Base-by-base conservation (phyloP, 768 basidiomycete genomes). In the Albatrellus ellisii region DNA sequence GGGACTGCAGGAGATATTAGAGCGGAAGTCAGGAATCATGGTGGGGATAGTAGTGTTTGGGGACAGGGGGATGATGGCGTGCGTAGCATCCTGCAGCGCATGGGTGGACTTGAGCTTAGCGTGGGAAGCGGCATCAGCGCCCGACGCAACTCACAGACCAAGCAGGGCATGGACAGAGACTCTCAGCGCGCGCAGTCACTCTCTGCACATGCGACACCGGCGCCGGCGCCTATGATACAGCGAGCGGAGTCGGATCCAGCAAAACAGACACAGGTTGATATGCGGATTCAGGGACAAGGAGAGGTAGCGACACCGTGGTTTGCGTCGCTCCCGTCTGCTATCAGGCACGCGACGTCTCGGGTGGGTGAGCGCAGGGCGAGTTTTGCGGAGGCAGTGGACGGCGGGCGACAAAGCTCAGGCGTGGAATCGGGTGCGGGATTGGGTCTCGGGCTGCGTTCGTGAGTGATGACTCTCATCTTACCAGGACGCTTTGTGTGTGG, bases 31-130 rank as follows among this genome's bases (percentile, higher is more conserved):
- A n/a, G n/a, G n/a, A n/a, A n/a, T n/a, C n/a, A n/a, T n/a, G n/a
- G n/a, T n/a, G n/a, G n/a, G n/a, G n/a, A n/a, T n/a, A n/a, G n/a
- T n/a, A n/a, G n/a, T n/a, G n/a, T n/a, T n/a, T n/a, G n/a, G n/a
- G n/a, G 22, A 4, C 9, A 14, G 29, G 9, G 26, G 28, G 6
- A 18, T 31, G 9, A 20, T 9, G 42, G 36, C 8, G 18, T 44
- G n/a, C 27, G 40, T 11, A 15, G 39, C n/a, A 22, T 43, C 24
- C 25, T 43, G 4, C 42, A 47, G 17, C 46, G 35, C 28, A 32
- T 39, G 21, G 22, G 22, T 18, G 31, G 17, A 39, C 22, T 44
- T 28, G 25, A 47, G 4, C 36, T 36, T 10, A 20, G n/a, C 9
- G 15, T 14, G 25, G 18, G 11, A 14, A 17, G 11, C 17, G 36